Evolutionary conservation across 176 grass and related monocot species (phyloP).

Genomic region (Eragrostis curvula): DNA sequence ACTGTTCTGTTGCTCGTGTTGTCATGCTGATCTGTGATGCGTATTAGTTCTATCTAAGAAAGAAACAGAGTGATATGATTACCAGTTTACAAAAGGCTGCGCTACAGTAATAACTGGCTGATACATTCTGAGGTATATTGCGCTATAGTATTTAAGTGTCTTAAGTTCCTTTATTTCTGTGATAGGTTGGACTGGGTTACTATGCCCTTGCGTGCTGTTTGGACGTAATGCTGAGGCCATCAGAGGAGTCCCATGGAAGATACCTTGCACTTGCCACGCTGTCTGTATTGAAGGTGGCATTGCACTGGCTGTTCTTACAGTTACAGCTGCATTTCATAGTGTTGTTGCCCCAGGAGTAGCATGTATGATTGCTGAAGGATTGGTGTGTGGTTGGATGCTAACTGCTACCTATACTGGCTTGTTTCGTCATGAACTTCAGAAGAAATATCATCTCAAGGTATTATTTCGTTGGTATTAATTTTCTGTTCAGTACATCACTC

Average conservation of each 20-base stretch:
- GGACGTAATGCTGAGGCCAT: constrained; percentile 79
- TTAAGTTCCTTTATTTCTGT: no score
- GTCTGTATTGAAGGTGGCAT: constrained; percentile 91
- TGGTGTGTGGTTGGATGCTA: constrained; percentile 90
- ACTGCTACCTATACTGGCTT: constrained; percentile 79
- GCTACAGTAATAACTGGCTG: not conserved
- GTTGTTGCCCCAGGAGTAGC: constrained; percentile 66
- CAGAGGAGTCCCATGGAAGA: constrained; percentile 75
- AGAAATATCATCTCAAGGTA: constrained; percentile 95
- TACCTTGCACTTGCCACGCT: constrained; percentile 80
- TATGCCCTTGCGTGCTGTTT: constrained; percentile 91
- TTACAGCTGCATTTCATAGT: constrained; percentile 76
- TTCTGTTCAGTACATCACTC: not conserved
- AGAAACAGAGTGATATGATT: no score
- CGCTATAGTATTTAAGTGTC: no score
- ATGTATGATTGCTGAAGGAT: constrained; percentile 81
- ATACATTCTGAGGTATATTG: not conserved
- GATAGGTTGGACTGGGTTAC: constrained; percentile 76
- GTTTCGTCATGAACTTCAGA: constrained; percentile 79
- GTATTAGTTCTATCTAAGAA: no score
- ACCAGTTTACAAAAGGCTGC: no score
- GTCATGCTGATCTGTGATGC: not conserved
- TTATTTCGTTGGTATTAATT: not conserved
- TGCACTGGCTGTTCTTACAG: constrained; percentile 71
- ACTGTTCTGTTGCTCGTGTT: not conserved